These are phyloP conservation scores for Pelargonium cotyledonis DNA, from an alignment of 441 rosid genomes.

Conservation along the genomic window DNA sequence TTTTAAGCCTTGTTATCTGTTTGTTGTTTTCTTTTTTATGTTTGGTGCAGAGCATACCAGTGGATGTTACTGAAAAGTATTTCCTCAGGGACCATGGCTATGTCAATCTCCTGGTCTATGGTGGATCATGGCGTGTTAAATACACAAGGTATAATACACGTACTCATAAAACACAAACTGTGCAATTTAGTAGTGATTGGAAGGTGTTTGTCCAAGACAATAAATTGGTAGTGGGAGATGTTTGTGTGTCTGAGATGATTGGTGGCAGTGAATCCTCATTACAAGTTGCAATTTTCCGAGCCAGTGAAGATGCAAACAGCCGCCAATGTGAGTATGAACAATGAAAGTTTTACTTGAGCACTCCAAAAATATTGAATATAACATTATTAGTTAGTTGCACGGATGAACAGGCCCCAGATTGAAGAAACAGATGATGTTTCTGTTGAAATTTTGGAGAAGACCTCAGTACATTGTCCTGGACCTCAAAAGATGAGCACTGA, in stretches of 20 bases:
- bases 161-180: neutral
- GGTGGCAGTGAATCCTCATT: neutral
- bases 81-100: conserved; percentile 1
- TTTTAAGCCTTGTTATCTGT: too few species aligned
- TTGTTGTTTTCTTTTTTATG: neutral
- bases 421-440: too few species aligned
- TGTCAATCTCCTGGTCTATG: neutral
- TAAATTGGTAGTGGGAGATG: neutral
- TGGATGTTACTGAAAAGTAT: neutral
- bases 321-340: neutral
- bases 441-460: neutral
- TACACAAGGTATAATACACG: neutral
- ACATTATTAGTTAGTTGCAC: too few species aligned
- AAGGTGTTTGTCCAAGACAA: neutral
- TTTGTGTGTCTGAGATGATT: neutral
- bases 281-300: neutral
- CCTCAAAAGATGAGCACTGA: neutral
- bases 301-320: neutral
- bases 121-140: neutral
- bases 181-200: neutral
- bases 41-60: neutral
- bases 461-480: neutral
- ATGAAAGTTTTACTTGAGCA: too few species aligned
- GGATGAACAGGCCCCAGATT: too few species aligned
- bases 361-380: neutral